Evolutionary conservation across 2,329 filamentous ascomycete species (phyloP), one percentile per base, ranked within the genome.

Genomic region (Colletotrichum musicola): DNA sequence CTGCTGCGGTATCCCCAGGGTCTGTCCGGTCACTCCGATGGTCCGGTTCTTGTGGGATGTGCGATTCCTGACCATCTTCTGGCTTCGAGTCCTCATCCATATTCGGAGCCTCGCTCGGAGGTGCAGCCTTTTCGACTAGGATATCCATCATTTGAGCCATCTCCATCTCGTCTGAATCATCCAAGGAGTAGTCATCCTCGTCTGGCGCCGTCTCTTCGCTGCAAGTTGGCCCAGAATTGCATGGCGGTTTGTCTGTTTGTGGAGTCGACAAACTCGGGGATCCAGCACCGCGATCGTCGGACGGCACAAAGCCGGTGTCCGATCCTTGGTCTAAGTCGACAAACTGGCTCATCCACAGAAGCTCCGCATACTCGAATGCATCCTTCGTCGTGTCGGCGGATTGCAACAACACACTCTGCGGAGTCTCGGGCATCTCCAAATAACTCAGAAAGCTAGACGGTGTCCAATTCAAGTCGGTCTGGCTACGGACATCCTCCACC

Each of bases 331-430:
- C 47, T 3, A 64, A 12, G 46, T 67, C 25, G 22, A 67, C 60
- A 3, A 58, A 64, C n/a, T 64, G 13, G n/a, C 44, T 12, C 64
- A 64, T 67, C 64, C 64, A 67, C 1, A 38, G 50, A 9, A 38
- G 14, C 12, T 64, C 62, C n/a, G 22, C 7, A 35, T 9, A 35
- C 10, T 35, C 30, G 10, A 9, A 35, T 10, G 30, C 10, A 35
- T 35, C 7, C 7, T 25, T 44, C 4, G 2, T 22, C 4, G 38
- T 3, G 5, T 22, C n/a, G 7, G 12, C 18, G 4, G 5, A 13
- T 3, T 46, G 12, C 2, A 30, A 4, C 4, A 20, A 18, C 14
- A 18, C 4, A 20, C 12, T n/a, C 46, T 13, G 53, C 7, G 51
- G 58, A 3, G 46, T 58, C 20, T 67, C 27, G 7, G 53, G 64